Evolutionary conservation across 2,329 filamentous ascomycete genomes (phyloP), one percentile per base, ranked within the genome.

Genomic region (Malbranchea cinnamomea): DNA sequence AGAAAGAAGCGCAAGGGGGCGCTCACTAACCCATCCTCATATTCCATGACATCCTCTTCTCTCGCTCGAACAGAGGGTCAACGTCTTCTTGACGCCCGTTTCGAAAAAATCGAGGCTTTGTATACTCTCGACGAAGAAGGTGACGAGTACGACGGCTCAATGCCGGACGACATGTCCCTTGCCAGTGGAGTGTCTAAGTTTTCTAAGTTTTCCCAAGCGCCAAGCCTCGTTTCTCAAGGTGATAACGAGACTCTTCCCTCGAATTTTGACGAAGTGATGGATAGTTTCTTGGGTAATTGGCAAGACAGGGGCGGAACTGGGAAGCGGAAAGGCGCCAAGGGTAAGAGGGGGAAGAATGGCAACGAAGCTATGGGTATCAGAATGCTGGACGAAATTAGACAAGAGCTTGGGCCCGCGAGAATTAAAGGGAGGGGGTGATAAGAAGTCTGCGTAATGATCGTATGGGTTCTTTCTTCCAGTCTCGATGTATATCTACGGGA

Each of bases 1-100:
- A 70, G 68, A 37, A 95, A 95, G 74, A 94, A 93, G 70, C 74
- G 87, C 49, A 95, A 93, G 63, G 87, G 85, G 26, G 87, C 89
- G 2, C 60, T 91, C 52, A 95, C 87, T 3, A 82, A 79, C 40
- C 78, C 80, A 1, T 89, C 84, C 1, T 74, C 71, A 35, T 92
- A 89, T 57, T 89, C 80, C 30, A 93, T 93, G 85, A 84, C 80
- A 0, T 91, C 81, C 1, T 91, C 84, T 0, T 78, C 83, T 0
- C 64, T 93, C 11, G 75, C 82, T 30, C 74, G 89, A 32, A 98
- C 85, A 2, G 87, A 94, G 46, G 82, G 84, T 23, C 69, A 91
- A 36, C 75, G 74, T 1, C 67, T 91, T 1, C 65, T 98, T 5
- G 91, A 98, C 50, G 78, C 78, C 26, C 72, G 89, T 15, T 98